Base-by-base conservation (phyloP, 1,139 yeast species). In the Geotrichum europaeum region DNA sequence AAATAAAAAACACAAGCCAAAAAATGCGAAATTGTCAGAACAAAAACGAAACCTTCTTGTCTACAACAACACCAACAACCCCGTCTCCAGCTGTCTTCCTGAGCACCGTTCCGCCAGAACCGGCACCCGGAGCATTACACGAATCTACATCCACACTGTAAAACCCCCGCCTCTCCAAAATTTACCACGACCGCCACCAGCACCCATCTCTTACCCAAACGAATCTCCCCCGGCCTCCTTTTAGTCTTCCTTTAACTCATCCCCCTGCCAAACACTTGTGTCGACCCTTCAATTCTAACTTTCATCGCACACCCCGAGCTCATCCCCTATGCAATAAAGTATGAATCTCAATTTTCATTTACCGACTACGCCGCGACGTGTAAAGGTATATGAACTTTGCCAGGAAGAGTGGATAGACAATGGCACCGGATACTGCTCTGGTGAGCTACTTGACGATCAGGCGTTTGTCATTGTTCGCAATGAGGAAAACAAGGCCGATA, bases 361-460 rank as follows among this genome's bases (percentile, higher is more conserved):
- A 36, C 78, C 79, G 22, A 75, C 78, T 52, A 67, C 77, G 36
- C 89, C 90, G 9, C 81, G 92, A 71, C 78, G 98, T 65, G 99
- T 92, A 58, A 94, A 92, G 72, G 95, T 94, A 24, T 94, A 94
- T 71, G 80, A 88, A 43, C 77, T 94, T 58, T 85, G 84, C 59
- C 87, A 87, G 49, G 92, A 87, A 62, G 88, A 84, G 68, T 94
- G 99, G 99, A 78, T 85, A 53, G 98, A 92, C 72, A 84, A 88
- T 60, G 99, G 98, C 18, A 91, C 97, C 0, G 99, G 99, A 0
- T 87, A 83, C 72, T 91, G 97, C 69, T 80, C 82, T 52, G 97
- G 97, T 4, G 85, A 84, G 65, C 71, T 85, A 20, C 80, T 79
- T 13, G 53, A 56, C 28, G 63, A 54, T 54, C 74, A 74, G 32